A percentile compares a stretch with the other conserved stretches of the same genome.
Conservation (phyloP, 2,329 filamentous ascomycete genomes). For the Talaromyces verruculosus region DNA sequence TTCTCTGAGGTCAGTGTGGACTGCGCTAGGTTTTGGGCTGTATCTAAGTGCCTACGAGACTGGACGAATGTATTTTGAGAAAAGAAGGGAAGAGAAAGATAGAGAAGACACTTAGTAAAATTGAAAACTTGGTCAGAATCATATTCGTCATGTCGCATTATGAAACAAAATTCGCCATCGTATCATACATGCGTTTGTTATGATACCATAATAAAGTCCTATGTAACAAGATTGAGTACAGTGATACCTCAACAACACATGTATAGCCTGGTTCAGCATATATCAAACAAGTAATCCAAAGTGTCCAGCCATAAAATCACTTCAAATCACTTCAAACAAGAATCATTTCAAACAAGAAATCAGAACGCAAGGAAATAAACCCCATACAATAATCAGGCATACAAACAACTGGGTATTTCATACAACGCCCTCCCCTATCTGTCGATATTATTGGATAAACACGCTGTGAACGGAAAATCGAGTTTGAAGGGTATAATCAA, state of each 20-base stretch:
- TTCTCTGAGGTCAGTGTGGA: slow-evolving; percentile 72
- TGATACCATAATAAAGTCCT: not conserved
- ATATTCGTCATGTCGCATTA: not conserved
- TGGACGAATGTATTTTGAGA: slow-evolving; percentile 62
- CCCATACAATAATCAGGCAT: not conserved
- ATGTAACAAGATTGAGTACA: slow-evolving; percentile 15
- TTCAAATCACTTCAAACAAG: not conserved
- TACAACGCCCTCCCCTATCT: slow-evolving; percentile 9
- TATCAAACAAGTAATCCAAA: not conserved
- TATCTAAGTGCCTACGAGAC: slow-evolving; percentile 87
- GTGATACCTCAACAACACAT: not conserved
- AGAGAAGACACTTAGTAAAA: not conserved
- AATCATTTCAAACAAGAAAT: not conserved
- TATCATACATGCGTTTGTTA: not conserved
- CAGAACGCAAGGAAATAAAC: not conserved
- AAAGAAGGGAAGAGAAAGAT: slow-evolving; percentile 13
- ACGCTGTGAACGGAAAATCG: not conserved
- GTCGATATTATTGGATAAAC: slow-evolving; percentile 9
- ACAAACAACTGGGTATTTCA: slow-evolving; percentile 17
- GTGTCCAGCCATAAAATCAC: not conserved
- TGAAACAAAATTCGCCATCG: not conserved
- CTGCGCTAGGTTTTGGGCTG: slow-evolving; percentile 75
- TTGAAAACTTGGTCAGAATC: not conserved
- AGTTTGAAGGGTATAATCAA: slow-evolving; percentile 3
- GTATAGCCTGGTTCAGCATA: not conserved